Base-by-base conservation (phyloP, 176 grass and related monocot genomes). In the Themeda triandra region DNA sequence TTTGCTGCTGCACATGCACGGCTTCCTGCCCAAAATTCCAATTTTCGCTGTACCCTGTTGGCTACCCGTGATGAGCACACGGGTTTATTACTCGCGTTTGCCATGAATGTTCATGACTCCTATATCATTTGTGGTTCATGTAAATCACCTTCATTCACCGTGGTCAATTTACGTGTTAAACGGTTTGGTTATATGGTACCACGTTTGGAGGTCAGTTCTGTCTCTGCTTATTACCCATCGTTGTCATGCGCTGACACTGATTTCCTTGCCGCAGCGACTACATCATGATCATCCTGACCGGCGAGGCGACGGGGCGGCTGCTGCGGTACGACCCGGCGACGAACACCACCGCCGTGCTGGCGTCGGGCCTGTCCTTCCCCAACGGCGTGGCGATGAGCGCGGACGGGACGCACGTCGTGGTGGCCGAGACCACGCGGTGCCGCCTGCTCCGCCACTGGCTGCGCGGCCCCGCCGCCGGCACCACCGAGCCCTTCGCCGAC, bases 361-460 rank as follows among this genome's bases (percentile, higher is more conserved):
- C 59, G 12, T 70, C 83, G 1, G 84, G 87, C 33, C 83, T 98
- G 2, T 23, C 81, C 40, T 98, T 85, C 85, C 96, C 96, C 21
- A 98, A 98, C 41, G 89, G 96, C 42, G 37, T 98, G 13, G 86
- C 85, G 36, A 5, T 98, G 32, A 98, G 93, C 76, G 74, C 80
- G 42, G 93, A 98, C 73, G 63, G 76, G 19, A 81, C 60, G 27
- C 89, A 95, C 86, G 83, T 95, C 32, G 82, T 98, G 4, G 86
- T 93, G 19, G 83, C 87, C 14, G 84, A 92, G 82, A 95, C 91
- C 24, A 7, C 87, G 4, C 39, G 75, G 2, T 95, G 92, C 80
- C 73, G 92, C 21, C 80, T 93, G 44, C 76, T 93, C 60, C 89
- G 83, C 32, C 86, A 95, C 83, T 98, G 91, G 93, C 87, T 95